phyloP scores from a whole-genome alignment of 2,329 filamentous ascomycete genomes.

The Arthrobotrys musiformis region DNA sequence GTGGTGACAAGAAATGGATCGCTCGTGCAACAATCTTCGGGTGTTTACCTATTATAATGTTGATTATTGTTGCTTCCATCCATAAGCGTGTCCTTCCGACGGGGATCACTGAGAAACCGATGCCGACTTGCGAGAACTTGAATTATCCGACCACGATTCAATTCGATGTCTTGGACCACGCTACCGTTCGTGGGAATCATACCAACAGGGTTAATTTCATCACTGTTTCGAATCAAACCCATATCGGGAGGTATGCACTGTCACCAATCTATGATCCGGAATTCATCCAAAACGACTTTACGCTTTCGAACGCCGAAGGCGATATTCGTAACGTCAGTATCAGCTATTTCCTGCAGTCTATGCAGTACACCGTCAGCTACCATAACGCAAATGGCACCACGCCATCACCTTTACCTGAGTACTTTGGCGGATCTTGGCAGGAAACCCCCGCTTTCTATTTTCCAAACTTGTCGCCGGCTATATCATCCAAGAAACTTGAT shows the following conservation, averaged over 20 bases:
- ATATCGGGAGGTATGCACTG: slow-evolving; percentile 17
- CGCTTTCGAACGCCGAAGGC: slow-evolving; percentile 20
- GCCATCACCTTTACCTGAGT: slow-evolving; percentile 8
- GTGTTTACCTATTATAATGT: slow-evolving; percentile 41
- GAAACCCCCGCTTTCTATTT: slow-evolving; percentile 24
- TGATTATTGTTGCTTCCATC: slow-evolving; percentile 44
- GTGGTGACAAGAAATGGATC: slow-evolving; percentile 52
- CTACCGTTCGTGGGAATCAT: slow-evolving; percentile 36
- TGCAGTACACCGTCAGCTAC: slow-evolving; percentile 42
- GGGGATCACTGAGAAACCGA: not conserved
- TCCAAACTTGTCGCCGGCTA: slow-evolving; percentile 29
- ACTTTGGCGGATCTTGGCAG: slow-evolving; percentile 48
- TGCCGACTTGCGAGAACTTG: slow-evolving; percentile 35
- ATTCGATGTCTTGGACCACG: slow-evolving; percentile 48
- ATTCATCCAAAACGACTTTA: slow-evolving; percentile 32
- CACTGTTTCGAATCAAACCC: slow-evolving; percentile 25
- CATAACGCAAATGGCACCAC: slow-evolving; percentile 32
- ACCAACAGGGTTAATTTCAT: slow-evolving; percentile 26
- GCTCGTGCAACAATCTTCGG: slow-evolving; percentile 48
- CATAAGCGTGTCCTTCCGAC: slow-evolving; percentile 29
- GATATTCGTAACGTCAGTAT: slow-evolving; percentile 34
- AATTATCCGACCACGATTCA: slow-evolving; percentile 40
- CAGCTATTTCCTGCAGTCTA: slow-evolving; percentile 39
- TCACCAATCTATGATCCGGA: slow-evolving; percentile 46
- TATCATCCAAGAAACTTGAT: slow-evolving; percentile 32